Base-by-base conservation (phyloP, 306 rosid species). In the Hippophae rhamnoides region DNA sequence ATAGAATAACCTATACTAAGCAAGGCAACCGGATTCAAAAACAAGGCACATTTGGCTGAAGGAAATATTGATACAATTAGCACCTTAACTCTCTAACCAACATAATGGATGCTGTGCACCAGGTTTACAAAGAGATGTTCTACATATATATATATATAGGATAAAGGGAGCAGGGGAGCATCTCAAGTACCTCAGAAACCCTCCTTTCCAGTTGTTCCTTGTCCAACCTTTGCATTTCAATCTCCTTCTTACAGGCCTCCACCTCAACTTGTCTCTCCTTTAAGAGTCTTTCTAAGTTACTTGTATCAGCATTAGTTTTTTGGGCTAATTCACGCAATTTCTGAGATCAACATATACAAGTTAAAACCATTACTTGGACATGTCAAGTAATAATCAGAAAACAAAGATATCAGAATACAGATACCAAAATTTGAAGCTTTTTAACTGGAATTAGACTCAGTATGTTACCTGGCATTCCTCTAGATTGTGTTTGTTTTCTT, bases 401-500 rank as follows among this genome's bases (percentile, higher is more conserved):
- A 31, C 38, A 31, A 2, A 4, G 38, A 31, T 31, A 31, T 31
- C 38, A 31, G 38, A 31, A 31, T 31, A 31, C 38, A 31, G 38
- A 31, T 31, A 31, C 2, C 38, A 31, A 2, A 31, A 31, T 31
- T 31, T 31, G 38, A 31, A 31, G 38, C 38, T 31, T 31, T 31
- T 31, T 31, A 31, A 31, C 38, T 2, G 7, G 42, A 14, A 13
- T 41, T 5, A 60, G 3, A 5, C 10, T 27, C 41, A 47, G 13
- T 18, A 47, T 43, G 38, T 45, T 73, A 92, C 99, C 99, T 78
- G 95, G 72, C 96, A 92, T 75, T 92, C 99, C 79, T 81, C 95
- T 68, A 88, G 88, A 80, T 92, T 92, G 79, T 88, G 90, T 72
- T 92, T 92, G 64, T 92, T 92, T 81, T 92, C 99, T 83, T 92